Evolutionary conservation across 257 asterid species (phyloP), one percentile per base, ranked within the genome.

Genomic region (Datura wrightii): DNA sequence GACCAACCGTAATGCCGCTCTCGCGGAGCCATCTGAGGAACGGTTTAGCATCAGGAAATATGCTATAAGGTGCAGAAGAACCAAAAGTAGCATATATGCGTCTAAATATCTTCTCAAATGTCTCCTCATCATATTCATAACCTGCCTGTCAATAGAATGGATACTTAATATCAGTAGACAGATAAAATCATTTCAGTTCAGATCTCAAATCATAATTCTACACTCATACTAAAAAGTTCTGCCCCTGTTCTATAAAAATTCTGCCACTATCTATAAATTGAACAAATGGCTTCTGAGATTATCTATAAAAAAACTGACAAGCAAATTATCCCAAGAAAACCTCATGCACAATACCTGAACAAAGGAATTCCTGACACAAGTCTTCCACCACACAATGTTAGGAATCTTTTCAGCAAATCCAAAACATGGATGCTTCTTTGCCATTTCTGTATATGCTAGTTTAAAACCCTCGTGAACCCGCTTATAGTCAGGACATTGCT

Each of bases 401-500:
- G 99, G 97, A 0, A 96, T 93, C 87, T 96, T 96, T 56, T 94
- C 98, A 0, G 93, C 88, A 88, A 92, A 94, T 69, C 99, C 98
- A 83, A 96, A 96, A 79, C 98, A 96, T n/a, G 99, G 97, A 86
- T 96, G 97, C 84, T 94, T 94, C 66, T 9, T 90, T 0, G 97
- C 97, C 99, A 96, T 91, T 54, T 94, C 98, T 11, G 97, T 93
- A 84, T 96, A 96, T 53, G 98, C 97, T 2, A 90, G 84, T 86
- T 96, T 96, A 87, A 96, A 96, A 84, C 99, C 99, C 85, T 96
- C 97, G 8, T 96, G 99, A 34, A 94, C 90, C 59, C 98, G 90
- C 84, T 91, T 90, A 78, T 96, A 96, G 92, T 96, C 98, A 10
- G 99, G 99, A 76, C 99, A 96, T 50, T 94, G 98, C 86, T 92